phyloP scores from a whole-genome alignment of 139 green algal species.

The Tetratostichococcus sp. region DNA sequence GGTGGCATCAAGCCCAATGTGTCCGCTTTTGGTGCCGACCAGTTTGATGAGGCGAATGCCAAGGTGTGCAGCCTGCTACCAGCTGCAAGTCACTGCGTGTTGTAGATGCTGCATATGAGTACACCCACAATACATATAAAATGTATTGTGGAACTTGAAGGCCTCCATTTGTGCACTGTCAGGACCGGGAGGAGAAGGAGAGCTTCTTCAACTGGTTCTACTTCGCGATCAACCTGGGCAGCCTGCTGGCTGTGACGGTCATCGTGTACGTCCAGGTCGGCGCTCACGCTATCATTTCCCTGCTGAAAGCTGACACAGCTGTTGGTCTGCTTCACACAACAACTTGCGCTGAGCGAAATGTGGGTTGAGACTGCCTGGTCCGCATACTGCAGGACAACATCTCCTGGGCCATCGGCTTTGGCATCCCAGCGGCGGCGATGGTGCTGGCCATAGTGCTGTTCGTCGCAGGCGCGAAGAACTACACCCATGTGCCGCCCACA shows the following conservation, averaged over 20 bases:
- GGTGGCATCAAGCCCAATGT: conserved; percentile 97
- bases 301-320: too few relatives aligned
- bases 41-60: conserved; percentile 83
- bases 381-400: conserved; percentile 46
- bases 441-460: conserved; percentile 71
- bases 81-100: too few relatives aligned
- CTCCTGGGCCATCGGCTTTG: conserved; percentile 86
- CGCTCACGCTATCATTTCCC: conserved; percentile 15
- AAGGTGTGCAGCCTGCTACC: neutral
- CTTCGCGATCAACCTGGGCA: conserved; percentile 93
- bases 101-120: too few relatives aligned
- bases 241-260: conserved; percentile 71
- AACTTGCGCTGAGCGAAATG: conserved; percentile 32
- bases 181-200: conserved; percentile 81
- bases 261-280: conserved; percentile 68
- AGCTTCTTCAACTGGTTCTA: conserved; percentile 99
- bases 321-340: too few relatives aligned
- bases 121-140: too few relatives aligned
- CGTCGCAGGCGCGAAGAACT: conserved; percentile 46
- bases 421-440: conserved; percentile 80
- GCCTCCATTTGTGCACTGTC: conserved; percentile 2
- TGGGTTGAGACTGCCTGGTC: neutral
- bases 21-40: conserved; percentile 92
- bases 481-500: conserved; percentile 65
- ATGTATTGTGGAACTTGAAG: too few relatives aligned